A percentile compares a stretch with the other conserved stretches of the same genome.
Conservation (phyloP, 2,329 filamentous ascomycete species). For the Endothia cerciana region DNA sequence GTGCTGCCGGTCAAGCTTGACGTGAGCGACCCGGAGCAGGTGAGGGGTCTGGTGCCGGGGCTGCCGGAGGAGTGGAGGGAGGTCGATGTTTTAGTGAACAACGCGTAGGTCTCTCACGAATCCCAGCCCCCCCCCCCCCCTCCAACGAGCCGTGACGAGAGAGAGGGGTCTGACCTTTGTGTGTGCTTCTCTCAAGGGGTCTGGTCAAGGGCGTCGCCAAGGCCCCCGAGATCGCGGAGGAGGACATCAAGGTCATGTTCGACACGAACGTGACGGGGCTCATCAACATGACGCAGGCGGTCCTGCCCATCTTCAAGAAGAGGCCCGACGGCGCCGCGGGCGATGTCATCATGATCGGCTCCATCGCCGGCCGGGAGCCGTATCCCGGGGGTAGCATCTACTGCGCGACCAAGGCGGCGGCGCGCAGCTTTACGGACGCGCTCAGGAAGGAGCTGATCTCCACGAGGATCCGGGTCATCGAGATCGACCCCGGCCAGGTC, state of each 20-base stretch:
- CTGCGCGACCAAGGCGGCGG: conserved; percentile 89
- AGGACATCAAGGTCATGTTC: conserved; percentile 88
- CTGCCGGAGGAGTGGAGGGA: conserved; percentile 82
- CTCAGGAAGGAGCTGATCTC: conserved; percentile 82
- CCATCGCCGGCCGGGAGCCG: conserved; percentile 85
- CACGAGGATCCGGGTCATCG: conserved; percentile 80
- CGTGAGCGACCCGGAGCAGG: conserved; percentile 77
- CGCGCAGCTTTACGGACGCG: conserved; percentile 81
- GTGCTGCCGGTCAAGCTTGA: conserved; percentile 85
- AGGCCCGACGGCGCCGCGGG: conserved; percentile 76
- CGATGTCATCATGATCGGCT: conserved; percentile 94
- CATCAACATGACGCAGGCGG: conserved; percentile 94
- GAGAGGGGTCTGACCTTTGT: not conserved
- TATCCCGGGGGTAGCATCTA: conserved; percentile 89
- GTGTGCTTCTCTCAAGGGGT: conserved; percentile 57
- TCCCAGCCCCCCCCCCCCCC: not conserved
- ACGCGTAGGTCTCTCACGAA: conserved; percentile 69
- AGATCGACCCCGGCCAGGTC: conserved; percentile 89
- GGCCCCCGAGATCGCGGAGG: conserved; percentile 79
- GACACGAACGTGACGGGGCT: conserved; percentile 88
- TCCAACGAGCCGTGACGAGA: not conserved
- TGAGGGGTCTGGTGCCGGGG: conserved; percentile 70
- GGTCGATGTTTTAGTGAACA: conserved; percentile 91
- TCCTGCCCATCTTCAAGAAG: conserved; percentile 80
- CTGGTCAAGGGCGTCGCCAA: conserved; percentile 87